These are phyloP conservation scores for Areca catechu DNA, from an alignment of 176 grass and related monocot genomes.

Conservation along the genomic window DNA sequence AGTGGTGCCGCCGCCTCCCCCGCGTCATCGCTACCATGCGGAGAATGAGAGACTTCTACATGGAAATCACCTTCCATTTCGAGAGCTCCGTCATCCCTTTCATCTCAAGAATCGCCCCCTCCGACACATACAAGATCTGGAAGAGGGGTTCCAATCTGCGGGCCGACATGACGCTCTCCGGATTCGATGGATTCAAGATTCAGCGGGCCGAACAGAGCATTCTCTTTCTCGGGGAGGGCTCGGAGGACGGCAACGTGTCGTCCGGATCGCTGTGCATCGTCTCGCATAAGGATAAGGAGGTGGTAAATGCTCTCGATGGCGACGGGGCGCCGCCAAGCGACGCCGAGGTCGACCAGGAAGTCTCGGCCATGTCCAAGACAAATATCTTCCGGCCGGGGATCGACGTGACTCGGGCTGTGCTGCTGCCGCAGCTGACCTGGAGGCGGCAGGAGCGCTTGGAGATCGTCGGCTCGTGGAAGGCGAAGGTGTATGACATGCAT, in stretches of 20 bases:
- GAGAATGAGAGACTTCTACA: conserved; percentile 9
- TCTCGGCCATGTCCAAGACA: neutral
- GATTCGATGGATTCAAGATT: conserved; percentile 11
- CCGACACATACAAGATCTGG: conserved; percentile 16
- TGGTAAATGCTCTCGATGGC: neutral
- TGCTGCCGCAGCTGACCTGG: conserved; percentile 6
- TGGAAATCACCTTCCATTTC: conserved; percentile 16
- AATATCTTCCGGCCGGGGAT: conserved; percentile 1
- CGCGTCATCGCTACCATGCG: conserved; percentile 1
- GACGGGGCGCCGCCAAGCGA: neutral
- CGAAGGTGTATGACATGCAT: conserved; percentile 16
- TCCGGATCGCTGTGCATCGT: conserved; percentile 2
- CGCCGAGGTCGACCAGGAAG: neutral
- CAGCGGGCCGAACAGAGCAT: neutral
- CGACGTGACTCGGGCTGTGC: neutral
- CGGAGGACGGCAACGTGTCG: neutral
- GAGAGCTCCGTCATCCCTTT: conserved; percentile 15
- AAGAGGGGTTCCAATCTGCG: conserved; percentile 11
- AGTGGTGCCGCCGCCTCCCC: conserved; percentile 8
- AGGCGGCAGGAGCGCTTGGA: conserved; percentile 6
- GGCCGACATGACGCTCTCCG: conserved; percentile 6
- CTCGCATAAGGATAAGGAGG: conserved; percentile 8
- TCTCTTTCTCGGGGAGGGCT: conserved; percentile 2
- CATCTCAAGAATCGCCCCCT: conserved; percentile 6
- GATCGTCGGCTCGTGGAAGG: conserved; percentile 8